Base-by-base conservation (phyloP, 2,329 filamentous ascomycete species). In the Ceratocystis variospora region DNA sequence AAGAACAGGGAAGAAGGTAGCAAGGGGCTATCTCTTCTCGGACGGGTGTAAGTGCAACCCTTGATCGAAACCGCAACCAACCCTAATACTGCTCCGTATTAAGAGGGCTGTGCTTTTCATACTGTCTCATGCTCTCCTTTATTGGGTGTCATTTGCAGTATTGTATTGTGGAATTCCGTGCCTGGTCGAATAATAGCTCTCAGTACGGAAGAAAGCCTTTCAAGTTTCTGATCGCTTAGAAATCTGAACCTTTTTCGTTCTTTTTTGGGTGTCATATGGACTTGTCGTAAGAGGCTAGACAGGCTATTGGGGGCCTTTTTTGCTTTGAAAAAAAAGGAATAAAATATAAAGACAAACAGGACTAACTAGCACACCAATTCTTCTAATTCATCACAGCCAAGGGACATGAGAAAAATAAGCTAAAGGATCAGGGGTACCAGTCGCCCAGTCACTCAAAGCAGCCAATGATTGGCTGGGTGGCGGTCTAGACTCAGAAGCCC, bases 381-480 rank as follows among this genome's bases (percentile, higher is more conserved):
- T 41, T 41, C 37, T 12, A 3, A 50, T 19, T 50, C 19, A 19
- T 22, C 46, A 48, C 46, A 19, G 19, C 63, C 46, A 33, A 5
- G 61, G 31, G 37, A 64, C 31, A 63, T 63, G 3, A 41, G n/a
- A 59, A 53, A 57, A 64, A 50, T 5, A 28, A 61, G 46, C 17
- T 28, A 57, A 57, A 57, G 53, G 53, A 57, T 57, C 53, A 57
- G 53, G 53, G 53, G 53, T n/a, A 17, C 6, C 15, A 6, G 53
- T 17, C 53, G 3, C 15, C 1, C 28, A 57, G 28, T 10, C 28
- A 5, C 59, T 44, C 59, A 62, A 31, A 22, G 19, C 5, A 19
- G 61, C 8, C 33, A 62, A 62, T 44, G 61, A 44, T 44, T 44
- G 61, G 61, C 53, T 31, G 53, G n/a, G 25, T 4, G 31, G 53